phyloP scores from a whole-genome alignment of 129 eudicot genomes.

The Gnaphalium uliginosum region DNA sequence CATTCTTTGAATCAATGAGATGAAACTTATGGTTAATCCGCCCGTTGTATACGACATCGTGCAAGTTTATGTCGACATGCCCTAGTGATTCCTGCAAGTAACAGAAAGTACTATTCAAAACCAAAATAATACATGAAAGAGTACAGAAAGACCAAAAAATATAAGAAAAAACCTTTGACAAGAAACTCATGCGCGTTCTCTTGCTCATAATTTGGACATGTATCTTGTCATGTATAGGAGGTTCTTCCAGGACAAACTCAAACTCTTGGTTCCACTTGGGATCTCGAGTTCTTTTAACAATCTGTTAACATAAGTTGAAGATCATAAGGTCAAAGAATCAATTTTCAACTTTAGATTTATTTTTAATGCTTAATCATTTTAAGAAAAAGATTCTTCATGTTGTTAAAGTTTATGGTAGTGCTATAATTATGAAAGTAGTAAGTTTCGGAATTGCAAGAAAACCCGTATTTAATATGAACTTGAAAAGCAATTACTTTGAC shows the following conservation, averaged over 20 bases:
- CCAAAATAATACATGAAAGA: too few relatives aligned
- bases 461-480: background rate
- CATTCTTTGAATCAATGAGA: conserved; percentile 83
- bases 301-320: conserved; percentile 33
- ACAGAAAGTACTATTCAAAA: too few relatives aligned
- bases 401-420: background rate
- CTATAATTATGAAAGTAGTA: background rate
- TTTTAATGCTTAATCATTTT: background rate
- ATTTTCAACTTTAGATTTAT: background rate
- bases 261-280: conserved; percentile 92
- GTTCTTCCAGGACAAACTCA: conserved; percentile 79
- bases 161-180: conserved; percentile 47
- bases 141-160: background rate
- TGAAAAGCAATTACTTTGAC: background rate
- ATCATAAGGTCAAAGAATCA: conserved; percentile 2
- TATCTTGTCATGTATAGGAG: conserved; percentile 72
- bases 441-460: background rate
- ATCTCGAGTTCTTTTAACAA: conserved; percentile 60
- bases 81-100: conserved; percentile 77
- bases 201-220: conserved; percentile 72
- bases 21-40: conserved; percentile 80
- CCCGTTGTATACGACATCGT: conserved; percentile 83
- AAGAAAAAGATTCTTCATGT: background rate
- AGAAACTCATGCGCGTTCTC: conserved; percentile 57
- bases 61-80: conserved; percentile 67